Conservation (phyloP, 2,329 filamentous ascomycete species). For the Colletotrichum paranaense region DNA sequence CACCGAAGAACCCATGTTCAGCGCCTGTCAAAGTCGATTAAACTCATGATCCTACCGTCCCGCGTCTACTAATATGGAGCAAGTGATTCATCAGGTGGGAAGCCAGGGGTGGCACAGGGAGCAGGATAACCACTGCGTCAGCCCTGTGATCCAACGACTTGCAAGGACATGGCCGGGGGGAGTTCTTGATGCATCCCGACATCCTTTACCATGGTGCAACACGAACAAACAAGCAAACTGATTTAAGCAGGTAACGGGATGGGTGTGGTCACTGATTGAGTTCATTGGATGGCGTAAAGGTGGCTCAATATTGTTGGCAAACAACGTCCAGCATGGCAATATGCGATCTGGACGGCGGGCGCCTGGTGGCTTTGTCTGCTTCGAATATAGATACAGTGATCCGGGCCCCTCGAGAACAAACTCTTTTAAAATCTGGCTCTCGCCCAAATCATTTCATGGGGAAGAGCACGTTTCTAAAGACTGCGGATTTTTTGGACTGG, state of each 20-base stretch:
- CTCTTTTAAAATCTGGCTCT: not conserved
- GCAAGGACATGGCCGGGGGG: not conserved
- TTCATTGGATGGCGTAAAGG: slow-evolving; percentile 8
- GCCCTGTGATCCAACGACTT: not conserved
- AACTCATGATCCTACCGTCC: slow-evolving; percentile 3
- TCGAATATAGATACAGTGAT: not conserved
- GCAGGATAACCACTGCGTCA: slow-evolving; percentile 8
- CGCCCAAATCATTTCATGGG: not conserved
- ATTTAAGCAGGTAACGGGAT: not conserved
- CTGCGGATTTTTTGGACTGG: not conserved
- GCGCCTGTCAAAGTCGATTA: slow-evolving; percentile 1
- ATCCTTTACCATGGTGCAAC: not conserved
- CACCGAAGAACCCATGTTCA: not conserved
- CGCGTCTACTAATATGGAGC: not conserved
- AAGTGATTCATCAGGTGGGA: not conserved
- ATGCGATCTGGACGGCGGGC: slow-evolving; percentile 1
- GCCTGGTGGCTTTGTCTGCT: not conserved
- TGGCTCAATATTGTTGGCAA: slow-evolving; percentile 16
- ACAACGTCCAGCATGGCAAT: not conserved
- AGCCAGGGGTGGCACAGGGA: slow-evolving; percentile 7
- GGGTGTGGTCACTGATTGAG: not conserved
- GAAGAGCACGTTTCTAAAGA: not conserved
- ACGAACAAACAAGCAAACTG: slow-evolving; percentile 1
- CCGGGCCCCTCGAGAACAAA: not conserved
- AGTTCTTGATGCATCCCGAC: not conserved